phyloP scores from a whole-genome alignment of 2,329 filamentous ascomycete genomes.

The Venturia carpophila region DNA sequence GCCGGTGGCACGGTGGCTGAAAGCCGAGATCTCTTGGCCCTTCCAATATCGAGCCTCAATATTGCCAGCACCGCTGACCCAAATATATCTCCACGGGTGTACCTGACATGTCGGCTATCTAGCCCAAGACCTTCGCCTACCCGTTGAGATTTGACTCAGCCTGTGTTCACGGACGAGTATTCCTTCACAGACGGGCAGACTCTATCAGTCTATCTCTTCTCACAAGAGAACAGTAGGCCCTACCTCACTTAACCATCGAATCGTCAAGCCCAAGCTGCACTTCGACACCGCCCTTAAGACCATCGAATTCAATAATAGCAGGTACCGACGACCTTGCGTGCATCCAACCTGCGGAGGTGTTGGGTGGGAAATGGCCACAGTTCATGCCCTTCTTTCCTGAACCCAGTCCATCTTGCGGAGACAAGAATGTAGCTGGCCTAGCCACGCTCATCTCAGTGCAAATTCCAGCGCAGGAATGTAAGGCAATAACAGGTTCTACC shows the following conservation, averaged over 20 bases:
- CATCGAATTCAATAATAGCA: not conserved
- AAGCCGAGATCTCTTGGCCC: not conserved
- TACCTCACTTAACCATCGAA: not conserved
- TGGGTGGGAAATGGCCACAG: not conserved
- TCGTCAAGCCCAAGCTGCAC: not conserved
- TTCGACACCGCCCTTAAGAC: not conserved
- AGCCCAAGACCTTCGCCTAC: not conserved
- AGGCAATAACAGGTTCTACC: no score
- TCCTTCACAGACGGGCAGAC: not conserved
- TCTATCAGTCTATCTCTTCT: no score
- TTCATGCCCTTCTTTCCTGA: no score
- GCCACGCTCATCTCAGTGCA: no score
- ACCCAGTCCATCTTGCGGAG: not conserved
- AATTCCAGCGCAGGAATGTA: no score
- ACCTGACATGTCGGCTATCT: not conserved
- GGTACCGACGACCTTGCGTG: not conserved
- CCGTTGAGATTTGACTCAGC: not conserved
- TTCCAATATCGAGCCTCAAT: not conserved
- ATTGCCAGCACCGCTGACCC: not conserved
- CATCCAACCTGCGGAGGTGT: not conserved
- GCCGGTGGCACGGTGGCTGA: not conserved
- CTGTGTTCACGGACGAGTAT: not conserved
- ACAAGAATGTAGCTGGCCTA: not conserved
- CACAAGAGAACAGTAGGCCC: no score
- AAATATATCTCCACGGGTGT: not conserved